Conservation (phyloP, 352 stramenopile genomes). For the Stephanocyclus meneghinianus region DNA sequence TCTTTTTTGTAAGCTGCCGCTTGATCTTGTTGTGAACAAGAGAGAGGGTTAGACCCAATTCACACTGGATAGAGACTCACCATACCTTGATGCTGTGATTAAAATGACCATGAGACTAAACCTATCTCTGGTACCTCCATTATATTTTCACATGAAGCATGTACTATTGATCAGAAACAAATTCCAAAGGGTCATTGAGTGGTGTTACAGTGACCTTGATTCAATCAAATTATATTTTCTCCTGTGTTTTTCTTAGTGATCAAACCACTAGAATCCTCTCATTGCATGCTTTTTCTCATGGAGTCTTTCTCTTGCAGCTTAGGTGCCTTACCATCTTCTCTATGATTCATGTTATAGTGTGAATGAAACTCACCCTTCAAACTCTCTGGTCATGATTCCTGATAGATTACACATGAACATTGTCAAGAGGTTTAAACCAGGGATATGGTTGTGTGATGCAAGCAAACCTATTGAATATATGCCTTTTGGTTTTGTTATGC, state of each 20-base stretch:
- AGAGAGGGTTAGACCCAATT: slow-evolving; percentile 20
- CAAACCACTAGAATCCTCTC: too few relatives aligned
- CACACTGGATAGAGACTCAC: slow-evolving; percentile 36
- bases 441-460: slow-evolving; percentile 47
- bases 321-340: neutral
- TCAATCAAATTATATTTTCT: too few relatives aligned
- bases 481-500: slow-evolving; percentile 47
- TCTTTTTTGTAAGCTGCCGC: slow-evolving; percentile 53
- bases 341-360: slow-evolving; percentile 6
- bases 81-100: slow-evolving; percentile 59
- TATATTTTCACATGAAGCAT: slow-evolving; percentile 37
- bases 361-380: slow-evolving; percentile 47
- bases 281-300: too few relatives aligned
- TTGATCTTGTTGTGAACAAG: slow-evolving; percentile 25
- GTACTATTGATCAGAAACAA: slow-evolving; percentile 58
- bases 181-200: slow-evolving; percentile 55
- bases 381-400: slow-evolving; percentile 32
- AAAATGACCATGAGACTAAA: slow-evolving; percentile 56
- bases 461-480: slow-evolving; percentile 52
- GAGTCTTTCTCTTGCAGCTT: too few relatives aligned
- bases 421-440: slow-evolving; percentile 47
- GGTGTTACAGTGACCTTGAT: slow-evolving; percentile 16
- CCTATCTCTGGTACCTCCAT: slow-evolving; percentile 30
- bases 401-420: slow-evolving; percentile 51
- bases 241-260: too few relatives aligned